phyloP scores from a whole-genome alignment of 1,284 basidiomycete species.

The Marasmius tenuissimus region DNA sequence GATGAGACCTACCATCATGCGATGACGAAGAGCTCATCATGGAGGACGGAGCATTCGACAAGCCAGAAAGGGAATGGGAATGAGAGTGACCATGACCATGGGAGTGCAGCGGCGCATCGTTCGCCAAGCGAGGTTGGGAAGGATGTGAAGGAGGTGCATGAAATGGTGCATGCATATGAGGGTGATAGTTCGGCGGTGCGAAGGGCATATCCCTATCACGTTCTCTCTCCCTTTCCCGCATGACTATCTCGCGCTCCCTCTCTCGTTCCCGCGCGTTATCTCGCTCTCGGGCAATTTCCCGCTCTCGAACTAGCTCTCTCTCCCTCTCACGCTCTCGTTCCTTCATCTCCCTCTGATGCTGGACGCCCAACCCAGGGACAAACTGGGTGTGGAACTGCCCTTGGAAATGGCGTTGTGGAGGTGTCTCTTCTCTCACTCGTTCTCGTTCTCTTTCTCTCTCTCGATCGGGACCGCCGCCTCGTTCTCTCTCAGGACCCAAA shows the following conservation, averaged over 20 bases:
- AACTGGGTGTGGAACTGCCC: conserved; percentile 31
- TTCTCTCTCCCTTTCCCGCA: background rate
- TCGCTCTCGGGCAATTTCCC: background rate
- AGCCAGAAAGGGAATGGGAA: background rate
- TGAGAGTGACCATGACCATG: background rate
- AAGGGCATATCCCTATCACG: background rate
- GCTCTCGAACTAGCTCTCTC: background rate
- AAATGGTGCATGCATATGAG: background rate
- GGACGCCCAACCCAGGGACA: conserved; percentile 17
- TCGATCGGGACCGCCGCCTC: background rate
- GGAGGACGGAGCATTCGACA: background rate
- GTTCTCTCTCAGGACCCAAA: conserved; percentile 1
- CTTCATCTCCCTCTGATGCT: background rate
- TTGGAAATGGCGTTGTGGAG: conserved; percentile 30
- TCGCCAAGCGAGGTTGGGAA: background rate
- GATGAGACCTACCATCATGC: background rate
- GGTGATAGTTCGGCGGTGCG: background rate
- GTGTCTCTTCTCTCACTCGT: conserved; percentile 8
- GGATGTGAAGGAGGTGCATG: background rate
- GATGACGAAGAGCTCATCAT: background rate
- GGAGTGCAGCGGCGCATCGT: background rate
- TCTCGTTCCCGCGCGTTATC: background rate
- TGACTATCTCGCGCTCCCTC: background rate
- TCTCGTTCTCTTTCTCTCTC: conserved; percentile 6
- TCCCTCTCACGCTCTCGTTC: conserved; percentile 5